Base-by-base conservation (phyloP, 2,329 filamentous ascomycete species). In the Stagonosporopsis rhizophila region DNA sequence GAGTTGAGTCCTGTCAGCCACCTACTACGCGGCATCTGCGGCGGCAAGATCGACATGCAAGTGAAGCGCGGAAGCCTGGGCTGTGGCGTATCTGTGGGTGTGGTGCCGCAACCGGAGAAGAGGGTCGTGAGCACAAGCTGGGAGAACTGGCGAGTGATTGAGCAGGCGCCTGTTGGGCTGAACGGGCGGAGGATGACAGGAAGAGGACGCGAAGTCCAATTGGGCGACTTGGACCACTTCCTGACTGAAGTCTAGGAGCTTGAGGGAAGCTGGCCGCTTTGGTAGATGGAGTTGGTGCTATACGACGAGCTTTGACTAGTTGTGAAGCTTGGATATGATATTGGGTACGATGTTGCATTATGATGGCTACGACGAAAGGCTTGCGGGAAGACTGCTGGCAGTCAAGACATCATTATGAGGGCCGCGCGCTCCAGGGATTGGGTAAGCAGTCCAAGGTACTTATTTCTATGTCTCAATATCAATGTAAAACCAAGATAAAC, bases 21-120 rank as follows among this genome's bases (percentile, higher is more conserved):
- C 22, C 72, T 75, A 2, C 55, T 80, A 42, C 65, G 69, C 22
- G 77, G 74, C 54, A 70, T 76, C n/a, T 68, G 62, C 44, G 69
- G 67, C 20, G 78, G 72, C 17, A 72, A 72, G 30, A 74, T 79
- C n/a, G 58, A 60, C 12, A 67, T 68, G 67, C 56, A 59, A 23
- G 60, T 68, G 25, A 54, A 61, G 42, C 56, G 65, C 2, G 60
- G 64, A 11, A 56, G 44, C 14, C 23, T 62, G 0, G 66, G 60
- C 4, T 66, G 60, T 2, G 66, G 64, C 1, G 32, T 69, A 8
- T 41, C 32, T 19, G 6, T 68, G 27, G 54, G 52, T 7, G 65
- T 61, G 11, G 41, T 37, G 9, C 64, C 65, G 9, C 61, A 65
- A 32, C 59, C 62, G 0, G 59, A 65, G 4, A 56, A 49, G 1